Conservation (phyloP, 73 alveolate species). For the Urostyla sp. region DNA sequence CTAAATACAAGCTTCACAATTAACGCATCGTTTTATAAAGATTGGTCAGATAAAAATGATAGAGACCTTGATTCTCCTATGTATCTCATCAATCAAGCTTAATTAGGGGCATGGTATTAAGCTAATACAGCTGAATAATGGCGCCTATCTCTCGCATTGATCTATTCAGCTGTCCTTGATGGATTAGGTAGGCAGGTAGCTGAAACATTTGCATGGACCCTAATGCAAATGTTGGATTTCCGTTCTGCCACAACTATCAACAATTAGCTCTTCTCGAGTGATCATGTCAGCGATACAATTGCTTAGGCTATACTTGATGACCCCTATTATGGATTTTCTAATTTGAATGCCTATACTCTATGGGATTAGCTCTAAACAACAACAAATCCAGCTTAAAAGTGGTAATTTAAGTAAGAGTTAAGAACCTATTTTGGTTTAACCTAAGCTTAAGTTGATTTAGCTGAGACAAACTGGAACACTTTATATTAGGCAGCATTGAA, state of each 20-base stretch:
- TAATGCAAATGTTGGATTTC: neutral
- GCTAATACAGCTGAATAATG: constrained; percentile 33
- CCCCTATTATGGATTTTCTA: constrained; percentile 26
- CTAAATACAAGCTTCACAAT: neutral
- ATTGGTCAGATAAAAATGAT: constrained; percentile 23
- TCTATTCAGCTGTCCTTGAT: constrained; percentile 57
- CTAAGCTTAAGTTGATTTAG: constrained; percentile 6
- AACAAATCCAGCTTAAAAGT: neutral
- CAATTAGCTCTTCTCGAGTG: constrained; percentile 1
- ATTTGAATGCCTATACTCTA: constrained; percentile 5
- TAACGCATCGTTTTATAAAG: no score
- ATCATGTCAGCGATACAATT: constrained; percentile 6
- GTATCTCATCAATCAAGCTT: constrained; percentile 64
- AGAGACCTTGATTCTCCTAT: constrained; percentile 24
- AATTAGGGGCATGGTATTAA: constrained; percentile 62
- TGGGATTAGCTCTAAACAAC: constrained; percentile 30
- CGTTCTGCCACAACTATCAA: neutral
- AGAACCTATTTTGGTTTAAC: constrained; percentile 17
- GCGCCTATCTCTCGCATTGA: constrained; percentile 37
- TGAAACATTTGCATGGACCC: constrained; percentile 41
- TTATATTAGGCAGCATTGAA: neutral
- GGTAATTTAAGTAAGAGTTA: constrained; percentile 17
- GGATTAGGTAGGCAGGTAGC: constrained; percentile 67
- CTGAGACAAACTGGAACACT: neutral
- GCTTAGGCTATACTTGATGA: constrained; percentile 20